phyloP scores from a whole-genome alignment of 2,329 filamentous ascomycete genomes.

The Verticillium klebahnii region DNA sequence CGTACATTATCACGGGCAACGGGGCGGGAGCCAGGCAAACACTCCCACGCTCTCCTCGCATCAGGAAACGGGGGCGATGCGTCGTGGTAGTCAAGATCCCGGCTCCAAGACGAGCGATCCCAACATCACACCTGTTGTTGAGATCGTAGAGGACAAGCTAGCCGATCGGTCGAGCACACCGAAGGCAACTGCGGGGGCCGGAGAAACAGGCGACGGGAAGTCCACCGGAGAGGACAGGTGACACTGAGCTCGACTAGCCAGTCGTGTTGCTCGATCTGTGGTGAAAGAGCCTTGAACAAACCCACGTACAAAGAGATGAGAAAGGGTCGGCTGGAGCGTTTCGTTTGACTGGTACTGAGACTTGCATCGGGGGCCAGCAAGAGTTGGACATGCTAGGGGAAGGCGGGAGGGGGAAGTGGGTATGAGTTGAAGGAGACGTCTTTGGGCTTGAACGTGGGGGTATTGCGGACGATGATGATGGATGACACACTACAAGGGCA shows the following conservation, averaged over 20 bases:
- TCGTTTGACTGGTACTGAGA: not conserved
- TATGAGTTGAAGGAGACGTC: not conserved
- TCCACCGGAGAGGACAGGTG: not conserved
- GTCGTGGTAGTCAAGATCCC: conserved; percentile 45
- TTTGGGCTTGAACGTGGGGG: not conserved
- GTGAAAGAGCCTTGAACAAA: not conserved
- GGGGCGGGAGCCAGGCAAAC: conserved; percentile 63
- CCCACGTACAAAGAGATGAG: not conserved
- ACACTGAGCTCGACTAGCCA: not conserved
- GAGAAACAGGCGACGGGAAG: conserved; percentile 18
- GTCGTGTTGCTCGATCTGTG: not conserved
- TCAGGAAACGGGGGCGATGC: conserved; percentile 40
- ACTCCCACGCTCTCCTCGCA: conserved; percentile 54
- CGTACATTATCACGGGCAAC: conserved; percentile 62
- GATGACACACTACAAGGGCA: not conserved
- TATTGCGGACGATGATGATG: not conserved
- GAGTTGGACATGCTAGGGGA: not conserved
- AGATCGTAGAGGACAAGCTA: conserved; percentile 31
- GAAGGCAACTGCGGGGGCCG: conserved; percentile 16
- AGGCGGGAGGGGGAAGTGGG: not conserved
- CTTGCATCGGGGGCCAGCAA: not conserved
- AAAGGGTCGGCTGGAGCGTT: not conserved
- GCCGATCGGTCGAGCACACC: conserved; percentile 17
- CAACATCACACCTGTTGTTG: conserved; percentile 29
- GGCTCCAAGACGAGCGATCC: conserved; percentile 31